Evolutionary conservation across 163 green algal genomes (phyloP).

Genomic region (Chlorella variabilis): DNA sequence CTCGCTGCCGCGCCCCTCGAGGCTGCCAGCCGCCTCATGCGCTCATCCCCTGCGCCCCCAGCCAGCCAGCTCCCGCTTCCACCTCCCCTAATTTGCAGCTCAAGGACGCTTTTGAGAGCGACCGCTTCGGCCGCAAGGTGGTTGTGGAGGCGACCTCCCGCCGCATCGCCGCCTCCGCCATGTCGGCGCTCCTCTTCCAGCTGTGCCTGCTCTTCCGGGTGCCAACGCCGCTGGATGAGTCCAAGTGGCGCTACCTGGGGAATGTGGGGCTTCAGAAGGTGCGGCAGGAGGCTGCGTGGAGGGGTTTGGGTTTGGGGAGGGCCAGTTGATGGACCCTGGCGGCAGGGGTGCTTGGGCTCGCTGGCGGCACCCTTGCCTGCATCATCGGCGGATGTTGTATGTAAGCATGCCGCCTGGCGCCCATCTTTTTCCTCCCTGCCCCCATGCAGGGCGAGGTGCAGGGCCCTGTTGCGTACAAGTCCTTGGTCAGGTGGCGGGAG

Average conservation of each 20-base stretch:
- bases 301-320: neutral
- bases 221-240: neutral
- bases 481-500: slow-evolving; percentile 33
- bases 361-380: too few relatives aligned
- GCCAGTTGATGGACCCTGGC: neutral
- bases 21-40: too few relatives aligned
- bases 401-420: too few relatives aligned
- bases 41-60: too few relatives aligned
- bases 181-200: slow-evolving; percentile 42
- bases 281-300: neutral
- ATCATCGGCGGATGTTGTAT: too few relatives aligned
- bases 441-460: slow-evolving; percentile 34
- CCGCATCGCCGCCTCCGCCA: slow-evolving; percentile 22
- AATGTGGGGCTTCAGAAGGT: too few relatives aligned
- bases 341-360: too few relatives aligned
- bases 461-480: slow-evolving; percentile 15
- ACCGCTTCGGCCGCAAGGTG: slow-evolving; percentile 40
- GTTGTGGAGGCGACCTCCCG: slow-evolving; percentile 12
- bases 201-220: neutral
- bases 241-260: neutral
- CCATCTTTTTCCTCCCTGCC: too few relatives aligned
- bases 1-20: too few relatives aligned
- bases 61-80: too few relatives aligned
- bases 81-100: slow-evolving; percentile 20
- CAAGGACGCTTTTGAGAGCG: slow-evolving; percentile 31